A percentile compares a stretch with the other conserved stretches of the same genome.
phyloP scores from a whole-genome alignment of 73 alveolate genomes.

The Paramecium caudatum region DNA sequence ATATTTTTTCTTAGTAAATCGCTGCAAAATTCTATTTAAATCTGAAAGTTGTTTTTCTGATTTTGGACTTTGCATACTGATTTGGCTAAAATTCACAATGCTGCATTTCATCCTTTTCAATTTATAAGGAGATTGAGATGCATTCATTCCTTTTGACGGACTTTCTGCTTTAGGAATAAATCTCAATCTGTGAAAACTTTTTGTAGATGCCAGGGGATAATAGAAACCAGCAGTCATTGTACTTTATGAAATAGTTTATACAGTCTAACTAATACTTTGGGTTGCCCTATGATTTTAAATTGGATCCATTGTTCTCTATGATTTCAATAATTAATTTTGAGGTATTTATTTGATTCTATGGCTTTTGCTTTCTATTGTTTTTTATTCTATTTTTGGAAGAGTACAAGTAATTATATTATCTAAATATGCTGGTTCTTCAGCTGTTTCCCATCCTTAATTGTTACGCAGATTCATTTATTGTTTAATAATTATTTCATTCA shows the following conservation, averaged over 20 bases:
- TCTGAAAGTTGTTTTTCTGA: neutral
- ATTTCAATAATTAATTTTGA: neutral
- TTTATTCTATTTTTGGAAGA: slow-evolving; percentile 8
- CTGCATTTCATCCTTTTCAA: neutral
- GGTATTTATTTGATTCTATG: slow-evolving; percentile 4
- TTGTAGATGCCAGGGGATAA: neutral
- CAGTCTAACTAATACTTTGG: neutral
- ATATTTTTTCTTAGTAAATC: too few species aligned
- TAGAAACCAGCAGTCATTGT: neutral
- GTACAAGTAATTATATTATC: slow-evolving; percentile 9
- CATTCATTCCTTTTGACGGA: neutral
- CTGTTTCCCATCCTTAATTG: slow-evolving; percentile 49
- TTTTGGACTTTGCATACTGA: neutral
- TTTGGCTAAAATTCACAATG: neutral
- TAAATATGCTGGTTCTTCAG: neutral
- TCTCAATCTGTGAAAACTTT: neutral
- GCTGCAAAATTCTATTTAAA: neutral
- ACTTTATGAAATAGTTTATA: neutral
- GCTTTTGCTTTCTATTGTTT: neutral
- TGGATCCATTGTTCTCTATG: neutral
- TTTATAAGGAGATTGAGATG: neutral
- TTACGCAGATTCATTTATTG: slow-evolving; percentile 8
- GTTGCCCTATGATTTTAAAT: neutral
- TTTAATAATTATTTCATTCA: slow-evolving; percentile 28
- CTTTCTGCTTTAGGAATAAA: neutral